Evolutionary conservation across 116 monocot genomes (phyloP), one percentile per base, ranked within the genome.

Genomic region (Cymodocea nodosa): DNA sequence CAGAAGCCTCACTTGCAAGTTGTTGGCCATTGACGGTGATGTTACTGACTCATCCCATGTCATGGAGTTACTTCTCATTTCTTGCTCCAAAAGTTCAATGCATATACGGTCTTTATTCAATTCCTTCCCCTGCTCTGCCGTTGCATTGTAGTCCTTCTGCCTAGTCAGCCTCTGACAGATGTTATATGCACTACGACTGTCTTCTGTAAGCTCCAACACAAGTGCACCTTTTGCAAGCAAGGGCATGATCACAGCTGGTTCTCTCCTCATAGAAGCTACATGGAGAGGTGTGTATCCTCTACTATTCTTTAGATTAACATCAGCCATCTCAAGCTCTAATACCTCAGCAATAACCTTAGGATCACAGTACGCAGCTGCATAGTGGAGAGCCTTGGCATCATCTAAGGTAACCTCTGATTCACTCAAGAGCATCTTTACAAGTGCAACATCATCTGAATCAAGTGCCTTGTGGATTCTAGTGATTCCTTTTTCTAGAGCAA

Each of bases 381-480:
- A 89, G 57, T 97, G 97, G 23, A 97, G 72, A 48, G 88, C 97
- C 71, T 78, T 70, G 22, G 88, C 91, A 67, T 88, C 79, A 70
- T 97, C 97, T 15, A 97, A 69, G 14, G 84, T 85, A 55, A 91
- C 68, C 9, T 75, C 44, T 6, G 97, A 91, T 77, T 97, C 97
- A 23, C 59, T 73, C 52, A 97, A 75, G 25, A 97, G 91, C 75
- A 97, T 72, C 69, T 85, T 91, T 52, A 97, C 91, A 69, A 97
- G 88, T 62, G 91, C 88, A 54, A 91, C 80, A 75, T 97, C 97
- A 75, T 97, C 97, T 49, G 77, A 86, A 72, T 97, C 97, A 14
- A 97, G 76, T 4, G 97, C 97, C 66, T 76, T 81, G 58, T 84
- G 80, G 71, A 97, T 88, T 71, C 80, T 82, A 61, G 68, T 74